phyloP scores from a whole-genome alignment of 73 alveolate species.

The Effrenium voratum region DNA sequence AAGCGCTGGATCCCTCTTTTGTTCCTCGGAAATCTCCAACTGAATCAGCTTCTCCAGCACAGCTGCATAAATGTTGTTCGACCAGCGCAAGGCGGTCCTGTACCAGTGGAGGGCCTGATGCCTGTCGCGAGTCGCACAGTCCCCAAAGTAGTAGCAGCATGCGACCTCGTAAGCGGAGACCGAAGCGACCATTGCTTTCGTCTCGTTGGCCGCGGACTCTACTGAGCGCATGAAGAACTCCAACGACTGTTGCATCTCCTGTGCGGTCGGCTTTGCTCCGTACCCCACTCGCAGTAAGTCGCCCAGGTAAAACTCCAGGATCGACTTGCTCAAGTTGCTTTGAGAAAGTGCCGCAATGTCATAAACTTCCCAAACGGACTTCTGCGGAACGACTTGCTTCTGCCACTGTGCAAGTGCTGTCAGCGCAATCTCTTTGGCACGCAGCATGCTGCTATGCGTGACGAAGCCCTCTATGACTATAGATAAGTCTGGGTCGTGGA shows the following conservation, averaged over 20 bases:
- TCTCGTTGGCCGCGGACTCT: background rate
- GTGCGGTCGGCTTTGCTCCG: background rate
- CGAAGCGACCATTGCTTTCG: background rate
- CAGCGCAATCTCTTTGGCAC: background rate
- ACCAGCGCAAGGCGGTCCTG: background rate
- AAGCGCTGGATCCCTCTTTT: too few relatives aligned
- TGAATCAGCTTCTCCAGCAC: background rate
- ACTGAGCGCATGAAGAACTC: background rate
- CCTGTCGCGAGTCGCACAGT: background rate
- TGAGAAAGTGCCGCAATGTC: background rate
- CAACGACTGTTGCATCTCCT: background rate
- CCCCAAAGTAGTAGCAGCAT: background rate
- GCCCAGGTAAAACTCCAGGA: background rate
- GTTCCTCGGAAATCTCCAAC: background rate
- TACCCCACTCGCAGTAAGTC: background rate
- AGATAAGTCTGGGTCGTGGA: background rate
- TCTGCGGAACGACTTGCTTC: background rate
- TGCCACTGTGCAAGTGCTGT: background rate
- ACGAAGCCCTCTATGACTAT: constrained; percentile 9
- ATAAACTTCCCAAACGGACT: background rate
- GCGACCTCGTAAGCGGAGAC: background rate
- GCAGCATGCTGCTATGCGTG: background rate
- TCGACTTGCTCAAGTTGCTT: background rate
- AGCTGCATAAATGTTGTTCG: background rate
- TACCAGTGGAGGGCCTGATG: background rate